Percentiles rank a stretch among this genome's conserved stretches.
These are phyloP conservation scores for Stagonosporopsis vannaccii DNA, from an alignment of 2,329 filamentous ascomycete species.

Conservation along the genomic window DNA sequence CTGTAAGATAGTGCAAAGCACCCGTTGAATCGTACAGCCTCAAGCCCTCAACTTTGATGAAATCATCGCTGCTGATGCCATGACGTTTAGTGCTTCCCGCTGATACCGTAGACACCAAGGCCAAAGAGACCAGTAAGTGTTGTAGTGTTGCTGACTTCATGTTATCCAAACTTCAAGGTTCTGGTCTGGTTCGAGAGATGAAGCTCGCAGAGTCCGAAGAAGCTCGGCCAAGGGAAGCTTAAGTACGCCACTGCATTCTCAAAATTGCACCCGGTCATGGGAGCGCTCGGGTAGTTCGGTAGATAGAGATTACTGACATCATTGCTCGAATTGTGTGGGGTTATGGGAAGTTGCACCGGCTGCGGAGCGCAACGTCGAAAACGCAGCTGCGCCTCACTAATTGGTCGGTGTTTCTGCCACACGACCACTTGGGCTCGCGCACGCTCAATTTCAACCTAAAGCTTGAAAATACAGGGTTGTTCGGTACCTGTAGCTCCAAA, in stretches of 20 bases:
- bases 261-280: slow-evolving; percentile 12
- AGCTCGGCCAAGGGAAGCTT: background rate
- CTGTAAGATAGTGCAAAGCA: slow-evolving; percentile 47
- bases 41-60: slow-evolving; percentile 46
- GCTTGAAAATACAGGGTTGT: too few relatives aligned
- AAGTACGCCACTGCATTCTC: background rate
- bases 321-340: slow-evolving; percentile 17
- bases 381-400: too few relatives aligned
- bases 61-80: slow-evolving; percentile 41
- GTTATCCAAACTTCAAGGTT: slow-evolving; percentile 10
- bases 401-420: too few relatives aligned
- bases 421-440: too few relatives aligned
- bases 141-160: slow-evolving; percentile 23
- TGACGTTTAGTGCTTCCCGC: slow-evolving; percentile 11
- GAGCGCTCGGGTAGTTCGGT: background rate
- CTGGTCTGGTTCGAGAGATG: background rate
- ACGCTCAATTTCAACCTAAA: too few relatives aligned
- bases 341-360: slow-evolving; percentile 3
- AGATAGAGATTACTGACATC: background rate
- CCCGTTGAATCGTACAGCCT: slow-evolving; percentile 46
- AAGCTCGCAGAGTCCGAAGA: background rate
- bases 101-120: slow-evolving; percentile 17
- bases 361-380: too few relatives aligned
- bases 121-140: slow-evolving; percentile 23
- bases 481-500: too few relatives aligned